Evolutionary conservation across 106 monocot species (phyloP).

Genomic region (Dioscorea alata): DNA sequence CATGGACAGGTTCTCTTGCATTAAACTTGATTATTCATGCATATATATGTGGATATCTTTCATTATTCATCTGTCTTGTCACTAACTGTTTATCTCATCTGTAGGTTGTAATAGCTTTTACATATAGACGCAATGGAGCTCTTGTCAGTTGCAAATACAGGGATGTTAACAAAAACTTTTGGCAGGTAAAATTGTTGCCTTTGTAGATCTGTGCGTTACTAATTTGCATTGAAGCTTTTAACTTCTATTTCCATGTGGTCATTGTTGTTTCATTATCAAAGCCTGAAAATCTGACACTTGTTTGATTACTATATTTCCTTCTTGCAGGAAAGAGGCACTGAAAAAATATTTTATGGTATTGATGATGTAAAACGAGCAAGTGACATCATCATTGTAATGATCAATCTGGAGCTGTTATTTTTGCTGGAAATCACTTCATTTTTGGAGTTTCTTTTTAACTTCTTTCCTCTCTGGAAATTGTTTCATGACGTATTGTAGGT

Average conservation of each 20-base stretch:
- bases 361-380: slow-evolving; percentile 61
- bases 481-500: slow-evolving; percentile 28
- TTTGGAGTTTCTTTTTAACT: too few relatives aligned
- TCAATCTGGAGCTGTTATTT: neutral
- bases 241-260: neutral
- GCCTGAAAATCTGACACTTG: too few relatives aligned
- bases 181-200: slow-evolving; percentile 43
- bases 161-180: slow-evolving; percentile 54
- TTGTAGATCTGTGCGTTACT: neutral
- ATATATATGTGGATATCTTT: too few relatives aligned
- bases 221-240: neutral
- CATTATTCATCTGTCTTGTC: neutral
- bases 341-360: slow-evolving; percentile 89
- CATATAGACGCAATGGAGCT: slow-evolving; percentile 61
- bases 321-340: slow-evolving; percentile 60
- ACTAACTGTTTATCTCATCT: slow-evolving; percentile 4
- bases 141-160: slow-evolving; percentile 89
- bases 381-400: slow-evolving; percentile 83
- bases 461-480: too few relatives aligned
- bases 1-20: slow-evolving; percentile 27
- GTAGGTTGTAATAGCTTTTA: slow-evolving; percentile 80
- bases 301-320: slow-evolving; percentile 13
- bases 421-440: too few relatives aligned
- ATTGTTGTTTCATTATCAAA: neutral
- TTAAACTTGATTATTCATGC: neutral